Percentiles rank a stretch among this genome's conserved stretches.
phyloP scores from a whole-genome alignment of 345 rosid genomes.

The Carallia brachiata region DNA sequence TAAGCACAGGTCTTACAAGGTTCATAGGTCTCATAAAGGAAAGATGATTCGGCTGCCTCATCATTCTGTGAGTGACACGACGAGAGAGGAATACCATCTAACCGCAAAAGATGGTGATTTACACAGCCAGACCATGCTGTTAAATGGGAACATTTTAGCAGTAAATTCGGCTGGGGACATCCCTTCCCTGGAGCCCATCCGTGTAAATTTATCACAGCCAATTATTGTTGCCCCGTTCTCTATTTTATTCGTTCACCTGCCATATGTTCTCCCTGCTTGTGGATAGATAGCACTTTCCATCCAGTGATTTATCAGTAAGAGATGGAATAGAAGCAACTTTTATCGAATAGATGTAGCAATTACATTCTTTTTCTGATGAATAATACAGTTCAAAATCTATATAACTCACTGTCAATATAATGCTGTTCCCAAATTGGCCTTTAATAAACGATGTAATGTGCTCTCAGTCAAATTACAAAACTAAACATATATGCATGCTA shows the following conservation, averaged over 20 bases:
- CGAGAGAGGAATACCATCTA: conserved; percentile 85
- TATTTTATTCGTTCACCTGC: conserved; percentile 66
- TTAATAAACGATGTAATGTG: too few relatives aligned
- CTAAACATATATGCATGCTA: neutral
- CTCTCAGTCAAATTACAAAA: too few relatives aligned
- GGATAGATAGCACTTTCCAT: conserved; percentile 21
- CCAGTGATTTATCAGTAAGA: conserved; percentile 13
- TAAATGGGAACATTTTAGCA: conserved; percentile 62
- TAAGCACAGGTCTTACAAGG: conserved; percentile 7
- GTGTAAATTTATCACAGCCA: conserved; percentile 43
- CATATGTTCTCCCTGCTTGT: conserved; percentile 53
- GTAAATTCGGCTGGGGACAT: conserved; percentile 61
- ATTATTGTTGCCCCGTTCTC: conserved; percentile 63
- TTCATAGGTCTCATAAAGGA: conserved; percentile 21
- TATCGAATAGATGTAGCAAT: too few relatives aligned
- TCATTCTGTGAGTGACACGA: conserved; percentile 21
- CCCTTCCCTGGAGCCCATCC: conserved; percentile 57
- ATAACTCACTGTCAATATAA: neutral
- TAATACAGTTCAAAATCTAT: neutral
- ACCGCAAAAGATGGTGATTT: conserved; percentile 69
- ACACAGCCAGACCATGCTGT: conserved; percentile 79
- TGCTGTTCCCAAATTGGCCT: neutral
- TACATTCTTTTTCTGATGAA: conserved; percentile 3
- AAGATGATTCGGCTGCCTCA: conserved; percentile 11
- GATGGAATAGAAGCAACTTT: conserved; percentile 1